Base-by-base conservation (phyloP, 2,329 filamentous ascomycete genomes). In the Penicillium palitans region DNA sequence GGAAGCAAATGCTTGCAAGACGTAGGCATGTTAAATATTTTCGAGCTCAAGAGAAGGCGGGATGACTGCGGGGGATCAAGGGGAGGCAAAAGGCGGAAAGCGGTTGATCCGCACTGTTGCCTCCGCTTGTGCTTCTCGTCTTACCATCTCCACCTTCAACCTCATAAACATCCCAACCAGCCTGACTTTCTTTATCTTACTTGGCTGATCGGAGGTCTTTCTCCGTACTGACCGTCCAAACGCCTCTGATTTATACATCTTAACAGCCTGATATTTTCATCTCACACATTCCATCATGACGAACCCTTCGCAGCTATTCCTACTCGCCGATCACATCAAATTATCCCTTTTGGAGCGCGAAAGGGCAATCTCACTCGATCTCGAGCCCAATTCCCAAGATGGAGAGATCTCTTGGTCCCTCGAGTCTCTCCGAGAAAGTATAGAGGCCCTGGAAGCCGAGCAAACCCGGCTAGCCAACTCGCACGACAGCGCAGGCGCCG, bases 241-340 rank as follows among this genome's bases (percentile, higher is more conserved):
- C 41, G 10, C 40, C 46, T 27, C 9, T 40, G 17, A 31, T 46
- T 19, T 31, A 55, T 41, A 40, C 12, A 40, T 42, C 44, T 25
- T 19, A 52, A 50, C 33, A 25, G 39, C 33, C 45, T 27, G 33
- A 39, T 44, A 53, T 55, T 46, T 56, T 45, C 51, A 41, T 51
- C 61, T 53, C 58, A 60, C 58, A 33, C 35, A 35, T 27, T 54
- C 74, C 68, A 72, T 70, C 29, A 81, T 80, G 78, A 72, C 80
- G 59, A 85, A 82, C 66, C 81, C 85, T 50, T 82, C 83, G 15
- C 93, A 97, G 76, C 88, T 98, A 66, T 91, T 93, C 74, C 88
- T 98, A 54, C 86, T 98, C 58, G 91, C 93, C 70, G 95, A 99
- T 79, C 93, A 98, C 77, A 90, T 98, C 82, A 97, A 98, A 78